A percentile compares a stretch with the other conserved stretches of the same genome.
phyloP scores from a whole-genome alignment of 495 filamentous ascomycete species.

The Penicillium goetzii region DNA sequence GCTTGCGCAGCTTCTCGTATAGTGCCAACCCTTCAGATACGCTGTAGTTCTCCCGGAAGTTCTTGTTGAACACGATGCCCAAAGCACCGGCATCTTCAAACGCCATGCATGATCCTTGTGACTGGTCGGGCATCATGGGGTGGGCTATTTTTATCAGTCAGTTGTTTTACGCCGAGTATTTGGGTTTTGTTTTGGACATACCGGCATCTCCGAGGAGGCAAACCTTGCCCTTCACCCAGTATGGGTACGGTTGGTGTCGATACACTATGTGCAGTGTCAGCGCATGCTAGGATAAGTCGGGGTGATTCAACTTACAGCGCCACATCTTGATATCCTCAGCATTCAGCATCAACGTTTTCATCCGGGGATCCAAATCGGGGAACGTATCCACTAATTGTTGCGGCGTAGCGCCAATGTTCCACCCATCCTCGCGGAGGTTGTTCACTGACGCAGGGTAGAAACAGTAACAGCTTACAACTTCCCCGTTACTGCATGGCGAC shows the following conservation, averaged over 20 bases:
- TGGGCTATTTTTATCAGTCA: conserved; percentile 35
- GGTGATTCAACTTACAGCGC: conserved; percentile 23
- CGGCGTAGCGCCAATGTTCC: conserved; percentile 30
- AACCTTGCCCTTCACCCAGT: conserved; percentile 31
- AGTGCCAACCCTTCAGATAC: conserved; percentile 34
- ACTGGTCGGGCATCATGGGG: conserved; percentile 55
- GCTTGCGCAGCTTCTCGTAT: conserved; percentile 47
- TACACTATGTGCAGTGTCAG: conserved; percentile 23
- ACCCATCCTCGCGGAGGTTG: conserved; percentile 35
- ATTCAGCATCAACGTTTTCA: conserved; percentile 33
- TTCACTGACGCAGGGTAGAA: conserved; percentile 30
- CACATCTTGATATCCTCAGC: conserved; percentile 39
- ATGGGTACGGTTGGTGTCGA: conserved; percentile 34
- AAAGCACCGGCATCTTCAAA: conserved; percentile 47
- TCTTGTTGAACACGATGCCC: conserved; percentile 38
- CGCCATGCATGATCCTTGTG: conserved; percentile 43
- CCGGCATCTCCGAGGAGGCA: conserved; percentile 37
- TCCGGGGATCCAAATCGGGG: conserved; percentile 29
- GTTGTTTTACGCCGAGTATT: neutral
- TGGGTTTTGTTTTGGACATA: conserved; percentile 8
- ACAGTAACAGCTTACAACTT: conserved; percentile 35
- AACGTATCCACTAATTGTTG: conserved; percentile 35
- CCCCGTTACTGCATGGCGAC: conserved; percentile 37
- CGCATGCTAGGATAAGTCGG: no score
- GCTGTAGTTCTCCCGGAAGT: conserved; percentile 30